Evolutionary conservation across 2,329 filamentous ascomycete genomes (phyloP), one percentile per base, ranked within the genome.

Genomic region (Trichothecium sympodiale): DNA sequence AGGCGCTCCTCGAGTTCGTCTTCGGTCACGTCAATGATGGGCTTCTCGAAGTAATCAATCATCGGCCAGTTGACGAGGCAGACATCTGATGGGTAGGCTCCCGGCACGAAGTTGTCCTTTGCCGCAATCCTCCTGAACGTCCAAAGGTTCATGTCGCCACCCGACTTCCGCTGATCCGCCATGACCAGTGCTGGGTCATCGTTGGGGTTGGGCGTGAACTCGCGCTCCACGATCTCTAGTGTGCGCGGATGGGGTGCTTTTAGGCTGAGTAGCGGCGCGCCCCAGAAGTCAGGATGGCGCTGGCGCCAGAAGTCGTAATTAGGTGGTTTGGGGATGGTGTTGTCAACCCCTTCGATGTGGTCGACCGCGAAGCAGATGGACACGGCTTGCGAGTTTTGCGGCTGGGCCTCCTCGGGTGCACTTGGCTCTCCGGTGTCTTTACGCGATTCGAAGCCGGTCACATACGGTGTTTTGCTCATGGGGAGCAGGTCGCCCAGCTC

Each of bases 31-130:
- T 51, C 48, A 16, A 52, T 48, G 25, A 52, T 50, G 28, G 48
- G 46, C 8, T 47, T 46, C 35, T 52, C 49, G 2, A 52, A 52
- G 37, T 51, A 52, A 13, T 52, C 49, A 5, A 52, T 52, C 49
- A 52, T 52, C 0, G 49, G 49, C 49, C 49, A 52, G 32, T 52
- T 52, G 8, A 52, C 49, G 29, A 52, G 41, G 12, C 48, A 51
- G 1, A 52, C 39, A 28, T 52, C 49, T 0, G 49, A 52, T 3
- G 31, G 29, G 14, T 51, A 51, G 1, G 45, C 43, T 1, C 49
- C 49, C 0, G 39, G 31, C 0, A 13, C 33, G 26, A 51, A 51
- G 33, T 51, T 51, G 4, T 51, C 46, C 3, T 38, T 37, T 0
- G 49, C 49, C 1, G 45, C 46, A 9, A 51, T 51, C 8, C 49